Evolutionary conservation across 2,329 filamentous ascomycete genomes (phyloP), one percentile per base, ranked within the genome.

Genomic region (Fusarium sp.): DNA sequence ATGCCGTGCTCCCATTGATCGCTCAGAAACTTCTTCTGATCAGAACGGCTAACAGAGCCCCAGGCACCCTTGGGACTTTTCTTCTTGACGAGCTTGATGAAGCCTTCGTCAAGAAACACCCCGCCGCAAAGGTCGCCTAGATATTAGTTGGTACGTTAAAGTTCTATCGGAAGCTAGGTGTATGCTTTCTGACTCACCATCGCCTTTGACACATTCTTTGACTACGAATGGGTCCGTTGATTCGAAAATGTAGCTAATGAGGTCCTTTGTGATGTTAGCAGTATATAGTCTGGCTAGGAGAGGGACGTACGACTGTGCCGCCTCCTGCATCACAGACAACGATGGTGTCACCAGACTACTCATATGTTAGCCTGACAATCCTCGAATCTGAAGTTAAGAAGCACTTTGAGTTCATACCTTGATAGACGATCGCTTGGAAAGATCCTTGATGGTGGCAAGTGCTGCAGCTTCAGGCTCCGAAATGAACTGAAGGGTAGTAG

Each of bases 381-480:
- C 27, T 11, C 4, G 6, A 10, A 4, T 7, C 4, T 7, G 6
- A 11, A 18, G 10, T 29, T 11, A 23, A 5, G 10, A 15, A 17
- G 33, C 3, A 13, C 1, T 13, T 6, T 9, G 6, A 1, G 11
- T 40, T 2, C 42, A 15, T 60, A 73, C 70, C 37, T 74, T 25
- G 2, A 77, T 62, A 0, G 63, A 63, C 0, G 66, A 68, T 4
- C 72, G 63, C 7, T 70, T 64, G 0, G 66, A 55, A 1, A 79
- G 51, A 4, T 78, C 76, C 2, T 72, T 62, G 4, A 83, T 64
- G 0, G 77, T 77, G 0, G 80, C 77, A 0, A 84, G 39, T 0
- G 81, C 81, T 0, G 82, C 81, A 0, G 82, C 82, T 59, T 84
- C 82, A 0, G 82, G 82, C 56, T 84, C 83, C 0, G 79, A 77